Base-by-base conservation (phyloP, 2,329 filamentous ascomycete species). In the Hysterium pulicare region DNA sequence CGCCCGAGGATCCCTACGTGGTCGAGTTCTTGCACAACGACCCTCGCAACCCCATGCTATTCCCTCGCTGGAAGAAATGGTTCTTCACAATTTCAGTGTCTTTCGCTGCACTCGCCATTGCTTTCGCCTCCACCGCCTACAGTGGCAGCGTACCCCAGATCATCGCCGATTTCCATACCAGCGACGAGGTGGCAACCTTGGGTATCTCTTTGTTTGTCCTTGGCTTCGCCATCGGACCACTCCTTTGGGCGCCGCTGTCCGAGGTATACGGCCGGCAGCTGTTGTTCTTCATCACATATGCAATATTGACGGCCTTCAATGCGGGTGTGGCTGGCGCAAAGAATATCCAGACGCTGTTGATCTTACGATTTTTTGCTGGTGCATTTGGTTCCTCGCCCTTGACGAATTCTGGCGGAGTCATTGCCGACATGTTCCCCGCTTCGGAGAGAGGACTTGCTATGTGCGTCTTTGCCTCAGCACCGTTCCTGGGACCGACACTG, bases 51-150 rank as follows among this genome's bases (percentile, higher is more conserved):
- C 83, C 85, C 1, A 77, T 84, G 73, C 70, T 71, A 37, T 86
- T 81, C 53, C 66, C 74, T 8, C 45, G 57, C 2, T 42, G 57
- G 21, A 77, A 76, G 64, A 87, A 87, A 68, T 89, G 85, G 84
- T 59, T 62, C 22, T 78, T 84, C 49, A 84, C 82, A 2, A 57
- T 78, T 40, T 61, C 84, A 31, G 78, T 84, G 43, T 83, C 84
- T 10, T 54, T 84, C 21, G 79, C 84, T 11, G 85, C 83, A 1
- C 73, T 90, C 33, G 83, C 69, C 21, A 83, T 88, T 22, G 73
- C 86, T 2, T 84, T 90, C 53, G 79, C 81, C 41, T 86, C 82
- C 15, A 84, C 81, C 1, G 84, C 84, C 23, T 86, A 81, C 61
- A 79, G 78, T 3, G 79, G 80, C 10, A 16, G 8, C 53, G 51